Conservation (phyloP, 805 yeast genomes). For the Candida ortonii region DNA sequence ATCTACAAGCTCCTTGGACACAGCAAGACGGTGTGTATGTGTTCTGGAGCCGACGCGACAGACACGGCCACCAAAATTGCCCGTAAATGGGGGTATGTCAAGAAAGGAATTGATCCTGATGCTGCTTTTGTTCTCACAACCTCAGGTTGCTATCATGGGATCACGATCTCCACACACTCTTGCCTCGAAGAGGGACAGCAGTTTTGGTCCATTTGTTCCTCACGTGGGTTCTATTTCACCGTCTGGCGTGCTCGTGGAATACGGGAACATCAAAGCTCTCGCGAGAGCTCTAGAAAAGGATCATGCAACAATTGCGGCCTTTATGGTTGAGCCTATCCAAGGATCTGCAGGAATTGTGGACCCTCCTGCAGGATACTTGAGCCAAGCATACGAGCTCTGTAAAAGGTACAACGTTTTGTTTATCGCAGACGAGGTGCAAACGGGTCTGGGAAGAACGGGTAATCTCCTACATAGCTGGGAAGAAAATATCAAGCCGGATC, state of each 20-base stretch:
- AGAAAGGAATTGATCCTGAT: slow-evolving; percentile 21
- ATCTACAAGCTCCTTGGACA: slow-evolving; percentile 23
- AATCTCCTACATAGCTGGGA: slow-evolving; percentile 18
- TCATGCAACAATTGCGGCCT: slow-evolving; percentile 24
- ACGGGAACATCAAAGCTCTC: slow-evolving; percentile 23
- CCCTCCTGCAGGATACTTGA: slow-evolving; percentile 27
- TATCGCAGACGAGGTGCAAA: slow-evolving; percentile 32
- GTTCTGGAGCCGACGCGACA: slow-evolving; percentile 30
- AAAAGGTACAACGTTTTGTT: slow-evolving; percentile 26
- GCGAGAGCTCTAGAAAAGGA: slow-evolving; percentile 22
- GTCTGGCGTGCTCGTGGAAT: slow-evolving; percentile 23
- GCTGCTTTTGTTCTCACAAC: slow-evolving; percentile 24
- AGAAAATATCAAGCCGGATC: slow-evolving; percentile 25
- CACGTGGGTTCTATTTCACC: slow-evolving; percentile 26
- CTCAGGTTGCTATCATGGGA: slow-evolving; percentile 28
- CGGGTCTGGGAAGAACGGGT: slow-evolving; percentile 31
- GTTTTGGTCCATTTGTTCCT: slow-evolving; percentile 26
- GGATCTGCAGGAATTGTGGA: slow-evolving; percentile 31
- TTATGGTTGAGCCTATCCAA: slow-evolving; percentile 31
- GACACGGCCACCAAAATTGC: slow-evolving; percentile 30
- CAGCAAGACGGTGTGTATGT: slow-evolving; percentile 22
- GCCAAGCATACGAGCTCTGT: slow-evolving; percentile 23
- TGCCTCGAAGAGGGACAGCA: slow-evolving; percentile 9
- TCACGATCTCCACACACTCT: slow-evolving; percentile 28
- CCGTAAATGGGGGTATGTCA: slow-evolving; percentile 28